These are phyloP conservation scores for Wickerhamomyces sp. DNA, from an alignment of 1,139 yeast species.

Conservation along the genomic window DNA sequence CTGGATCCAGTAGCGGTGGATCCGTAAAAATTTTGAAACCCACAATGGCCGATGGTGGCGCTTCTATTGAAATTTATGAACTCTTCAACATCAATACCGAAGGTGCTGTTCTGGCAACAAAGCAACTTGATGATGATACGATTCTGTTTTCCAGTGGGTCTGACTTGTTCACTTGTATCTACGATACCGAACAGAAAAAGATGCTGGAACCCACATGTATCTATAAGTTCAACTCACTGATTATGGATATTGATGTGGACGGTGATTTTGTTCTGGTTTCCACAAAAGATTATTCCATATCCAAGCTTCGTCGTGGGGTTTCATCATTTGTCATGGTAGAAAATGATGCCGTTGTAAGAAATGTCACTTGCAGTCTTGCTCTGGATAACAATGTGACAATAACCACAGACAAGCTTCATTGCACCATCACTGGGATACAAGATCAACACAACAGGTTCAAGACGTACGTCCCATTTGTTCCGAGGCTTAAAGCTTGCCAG, in stretches of 20 bases:
- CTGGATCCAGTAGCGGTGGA: constrained; percentile 15
- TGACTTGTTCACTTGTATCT: constrained; percentile 34
- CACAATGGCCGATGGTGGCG: constrained; percentile 4
- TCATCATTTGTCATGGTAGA: constrained; percentile 21
- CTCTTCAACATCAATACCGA: constrained; percentile 15
- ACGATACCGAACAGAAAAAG: constrained; percentile 34
- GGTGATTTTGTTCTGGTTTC: constrained; percentile 33
- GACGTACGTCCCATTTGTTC: constrained; percentile 35
- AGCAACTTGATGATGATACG: constrained; percentile 15
- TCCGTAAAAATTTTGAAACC: constrained; percentile 17
- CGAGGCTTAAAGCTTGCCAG: constrained; percentile 33
- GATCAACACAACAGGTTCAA: constrained; percentile 12
- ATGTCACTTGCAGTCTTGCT: constrained; percentile 36
- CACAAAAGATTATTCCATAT: constrained; percentile 34
- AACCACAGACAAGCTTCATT: constrained; percentile 40
- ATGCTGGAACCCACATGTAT: constrained; percentile 29
- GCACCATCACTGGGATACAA: constrained; percentile 29
- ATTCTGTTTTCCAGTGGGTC: constrained; percentile 20
- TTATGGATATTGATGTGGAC: constrained; percentile 31
- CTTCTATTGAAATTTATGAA: constrained; percentile 11
- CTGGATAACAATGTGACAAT: constrained; percentile 24
- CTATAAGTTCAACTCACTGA: constrained; percentile 31
- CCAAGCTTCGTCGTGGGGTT: constrained; percentile 13
- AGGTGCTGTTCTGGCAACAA: constrained; percentile 23
- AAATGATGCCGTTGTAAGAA: constrained; percentile 35